phyloP scores from a whole-genome alignment of 768 basidiomycete species.

The Rhodocollybia butyracea region DNA sequence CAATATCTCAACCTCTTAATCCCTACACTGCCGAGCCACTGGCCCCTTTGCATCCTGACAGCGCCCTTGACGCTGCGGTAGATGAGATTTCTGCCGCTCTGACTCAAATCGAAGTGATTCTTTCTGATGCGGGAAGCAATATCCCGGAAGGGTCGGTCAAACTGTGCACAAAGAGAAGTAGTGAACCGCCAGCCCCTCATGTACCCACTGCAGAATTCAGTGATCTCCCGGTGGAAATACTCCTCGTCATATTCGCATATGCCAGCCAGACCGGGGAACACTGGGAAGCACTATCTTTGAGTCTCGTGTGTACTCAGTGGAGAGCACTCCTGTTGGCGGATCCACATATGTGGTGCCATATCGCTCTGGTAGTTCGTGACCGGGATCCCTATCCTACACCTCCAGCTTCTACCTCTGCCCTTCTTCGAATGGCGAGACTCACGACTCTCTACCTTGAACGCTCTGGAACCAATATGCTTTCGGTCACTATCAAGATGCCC shows the following conservation, averaged over 20 bases:
- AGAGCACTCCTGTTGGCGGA: neutral
- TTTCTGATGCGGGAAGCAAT: neutral
- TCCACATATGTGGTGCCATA: neutral
- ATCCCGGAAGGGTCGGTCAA: neutral
- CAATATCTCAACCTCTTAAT: neutral
- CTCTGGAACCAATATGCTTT: neutral
- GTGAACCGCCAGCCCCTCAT: neutral
- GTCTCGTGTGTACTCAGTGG: slow-evolving; percentile 1
- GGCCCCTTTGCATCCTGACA: neutral
- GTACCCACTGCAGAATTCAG: neutral
- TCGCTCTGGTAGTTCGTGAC: neutral
- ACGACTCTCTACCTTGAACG: neutral
- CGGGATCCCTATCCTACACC: neutral
- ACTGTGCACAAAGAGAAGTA: neutral
- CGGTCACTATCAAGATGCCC: slow-evolving; percentile 3
- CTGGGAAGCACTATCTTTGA: neutral
- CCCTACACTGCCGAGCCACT: neutral
- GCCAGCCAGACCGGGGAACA: neutral
- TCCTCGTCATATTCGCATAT: neutral
- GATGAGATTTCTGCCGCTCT: neutral
- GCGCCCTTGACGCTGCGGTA: neutral
- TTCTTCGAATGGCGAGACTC: neutral
- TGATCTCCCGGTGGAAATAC: slow-evolving; percentile 1
- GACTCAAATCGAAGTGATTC: neutral
- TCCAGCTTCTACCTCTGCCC: neutral